Evolutionary conservation across 2,329 filamentous ascomycete species (phyloP).

Genomic region (Moelleriella libera): DNA sequence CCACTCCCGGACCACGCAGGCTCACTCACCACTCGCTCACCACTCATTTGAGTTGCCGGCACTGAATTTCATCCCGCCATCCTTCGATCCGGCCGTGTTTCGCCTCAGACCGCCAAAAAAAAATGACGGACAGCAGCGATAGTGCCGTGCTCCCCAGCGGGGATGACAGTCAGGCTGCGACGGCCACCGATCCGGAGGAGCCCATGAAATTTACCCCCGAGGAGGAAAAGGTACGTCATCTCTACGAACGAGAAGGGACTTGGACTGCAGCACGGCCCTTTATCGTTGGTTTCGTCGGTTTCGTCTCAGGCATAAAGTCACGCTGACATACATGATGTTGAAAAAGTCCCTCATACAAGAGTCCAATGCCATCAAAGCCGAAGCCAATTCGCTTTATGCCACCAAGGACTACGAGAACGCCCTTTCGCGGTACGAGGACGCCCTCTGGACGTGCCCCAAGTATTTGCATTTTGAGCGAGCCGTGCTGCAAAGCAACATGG

Average conservation of each 20-base stretch:
- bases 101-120: too few species aligned
- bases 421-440: slow-evolving; percentile 69
- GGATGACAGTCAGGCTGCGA: too few species aligned
- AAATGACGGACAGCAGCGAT: too few species aligned
- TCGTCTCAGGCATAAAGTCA: too few species aligned
- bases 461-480: slow-evolving; percentile 83
- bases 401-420: slow-evolving; percentile 60
- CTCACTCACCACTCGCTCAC: not conserved
- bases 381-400: slow-evolving; percentile 70
- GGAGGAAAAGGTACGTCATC: slow-evolving; percentile 34
- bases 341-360: slow-evolving; percentile 51
- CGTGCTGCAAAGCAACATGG: slow-evolving; percentile 76
- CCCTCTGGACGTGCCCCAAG: slow-evolving; percentile 62
- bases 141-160: too few species aligned
- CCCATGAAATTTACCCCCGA: slow-evolving; percentile 32
- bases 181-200: slow-evolving; percentile 9
- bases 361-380: slow-evolving; percentile 57
- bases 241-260: not conserved
- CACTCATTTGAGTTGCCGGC: not conserved
- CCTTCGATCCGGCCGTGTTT: too few species aligned
- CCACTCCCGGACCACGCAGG: not conserved
- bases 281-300: too few species aligned
- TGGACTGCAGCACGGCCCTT: too few species aligned
- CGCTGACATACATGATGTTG: too few species aligned
- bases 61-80: not conserved